These are phyloP conservation scores for Domatiomyces globalis DNA, from an alignment of 2,329 filamentous ascomycete species.

Conservation along the genomic window DNA sequence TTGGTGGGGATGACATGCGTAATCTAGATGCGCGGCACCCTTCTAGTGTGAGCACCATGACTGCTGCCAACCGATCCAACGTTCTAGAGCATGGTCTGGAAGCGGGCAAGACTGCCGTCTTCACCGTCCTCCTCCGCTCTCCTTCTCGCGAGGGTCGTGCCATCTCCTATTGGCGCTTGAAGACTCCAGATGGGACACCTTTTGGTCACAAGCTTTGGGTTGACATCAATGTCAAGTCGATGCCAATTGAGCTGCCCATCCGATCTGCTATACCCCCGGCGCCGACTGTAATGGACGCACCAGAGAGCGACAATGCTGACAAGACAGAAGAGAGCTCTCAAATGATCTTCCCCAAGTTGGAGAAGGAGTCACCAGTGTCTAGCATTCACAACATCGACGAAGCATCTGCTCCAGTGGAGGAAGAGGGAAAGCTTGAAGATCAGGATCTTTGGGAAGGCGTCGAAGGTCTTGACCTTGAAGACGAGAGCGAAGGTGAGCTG, in stretches of 20 bases:
- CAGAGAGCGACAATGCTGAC: conserved; percentile 22
- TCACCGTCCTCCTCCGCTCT: conserved; percentile 73
- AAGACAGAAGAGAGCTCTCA: conserved; percentile 32
- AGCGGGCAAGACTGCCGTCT: conserved; percentile 61
- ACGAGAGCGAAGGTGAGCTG: conserved; percentile 49
- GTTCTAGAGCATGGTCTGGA: conserved; percentile 54
- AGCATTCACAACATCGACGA: conserved; percentile 56
- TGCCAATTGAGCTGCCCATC: conserved; percentile 15
- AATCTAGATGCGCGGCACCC: conserved; percentile 69
- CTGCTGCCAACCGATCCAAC: conserved; percentile 69
- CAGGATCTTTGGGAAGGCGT: conserved; percentile 43
- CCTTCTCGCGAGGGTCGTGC: conserved; percentile 61
- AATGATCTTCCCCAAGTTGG: conserved; percentile 95
- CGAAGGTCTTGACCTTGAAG: conserved; percentile 41
- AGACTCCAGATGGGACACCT: conserved; percentile 60
- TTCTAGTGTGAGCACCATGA: conserved; percentile 61
- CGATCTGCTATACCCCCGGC: conserved; percentile 7
- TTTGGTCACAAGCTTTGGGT: conserved; percentile 96
- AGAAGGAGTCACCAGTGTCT: conserved; percentile 76
- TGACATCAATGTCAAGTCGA: conserved; percentile 55
- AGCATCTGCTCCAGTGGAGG: conserved; percentile 20
- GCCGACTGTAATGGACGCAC: conserved; percentile 21
- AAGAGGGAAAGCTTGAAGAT: conserved; percentile 34
- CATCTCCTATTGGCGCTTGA: conserved; percentile 95
- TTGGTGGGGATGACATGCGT: conserved; percentile 94